Percentiles rank a stretch among this genome's conserved stretches.
Evolutionary conservation across 1,284 basidiomycete genomes (phyloP).

Genomic region (Leccinum pallidistipes): DNA sequence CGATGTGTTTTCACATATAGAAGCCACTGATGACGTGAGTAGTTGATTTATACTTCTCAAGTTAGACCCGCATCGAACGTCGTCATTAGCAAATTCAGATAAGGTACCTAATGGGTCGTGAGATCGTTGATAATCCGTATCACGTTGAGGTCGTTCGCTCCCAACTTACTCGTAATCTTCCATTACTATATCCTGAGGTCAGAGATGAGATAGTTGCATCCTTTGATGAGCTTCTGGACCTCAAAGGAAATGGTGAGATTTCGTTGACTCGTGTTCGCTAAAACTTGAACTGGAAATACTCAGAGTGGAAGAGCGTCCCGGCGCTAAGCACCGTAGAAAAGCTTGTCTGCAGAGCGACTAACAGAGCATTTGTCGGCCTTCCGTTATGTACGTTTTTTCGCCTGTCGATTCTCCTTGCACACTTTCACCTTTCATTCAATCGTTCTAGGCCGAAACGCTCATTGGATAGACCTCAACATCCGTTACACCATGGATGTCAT

Average conservation of each 20-base stretch:
- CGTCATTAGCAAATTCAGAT: conserved; percentile 20
- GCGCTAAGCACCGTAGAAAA: conserved; percentile 14
- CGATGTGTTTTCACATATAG: conserved; percentile 39
- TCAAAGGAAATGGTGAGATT: conserved; percentile 19
- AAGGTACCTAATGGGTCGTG: conserved; percentile 31
- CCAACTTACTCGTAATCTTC: conserved; percentile 33
- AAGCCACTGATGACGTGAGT: conserved; percentile 37
- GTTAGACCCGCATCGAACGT: background rate
- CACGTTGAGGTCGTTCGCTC: conserved; percentile 25
- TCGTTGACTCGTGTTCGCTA: background rate
- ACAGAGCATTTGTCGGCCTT: conserved; percentile 41
- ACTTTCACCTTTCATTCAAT: background rate
- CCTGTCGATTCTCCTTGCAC: background rate
- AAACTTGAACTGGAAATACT: background rate
- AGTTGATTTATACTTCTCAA: background rate
- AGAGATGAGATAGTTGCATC: conserved; percentile 35
- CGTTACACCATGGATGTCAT: conserved; percentile 34
- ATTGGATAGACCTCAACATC: conserved; percentile 39
- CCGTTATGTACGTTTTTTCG: conserved; percentile 37
- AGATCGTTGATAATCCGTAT: conserved; percentile 28
- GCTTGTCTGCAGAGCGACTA: conserved; percentile 36
- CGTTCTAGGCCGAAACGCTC: conserved; percentile 40
- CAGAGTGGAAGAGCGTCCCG: conserved; percentile 35
- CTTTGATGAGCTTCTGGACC: conserved; percentile 27
- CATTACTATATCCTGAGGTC: conserved; percentile 31